These are phyloP conservation scores for Micromonas pusilla DNA, from an alignment of 139 green algal genomes.

Conservation along the genomic window DNA sequence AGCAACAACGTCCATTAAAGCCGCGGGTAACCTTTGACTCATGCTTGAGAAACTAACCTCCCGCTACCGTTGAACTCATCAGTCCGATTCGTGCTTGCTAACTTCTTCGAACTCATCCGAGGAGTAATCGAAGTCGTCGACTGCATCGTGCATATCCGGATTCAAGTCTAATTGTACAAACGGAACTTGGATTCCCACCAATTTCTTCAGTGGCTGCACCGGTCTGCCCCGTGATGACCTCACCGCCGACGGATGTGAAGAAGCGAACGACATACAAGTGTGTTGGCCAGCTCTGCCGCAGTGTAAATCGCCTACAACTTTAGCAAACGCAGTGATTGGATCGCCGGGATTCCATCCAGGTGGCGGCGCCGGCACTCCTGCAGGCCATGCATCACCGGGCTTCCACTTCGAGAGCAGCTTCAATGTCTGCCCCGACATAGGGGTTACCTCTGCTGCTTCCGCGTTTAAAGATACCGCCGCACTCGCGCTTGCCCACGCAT, in stretches of 20 bases:
- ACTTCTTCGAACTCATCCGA: too few species aligned
- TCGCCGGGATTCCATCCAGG: constrained; percentile 12
- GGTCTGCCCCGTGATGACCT: not conserved
- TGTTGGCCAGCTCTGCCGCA: not conserved
- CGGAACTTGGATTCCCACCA: not conserved
- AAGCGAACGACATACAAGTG: not conserved
- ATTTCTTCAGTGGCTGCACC: not conserved
- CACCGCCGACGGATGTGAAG: too few species aligned
- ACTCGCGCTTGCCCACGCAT: not conserved
- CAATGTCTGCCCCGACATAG: not conserved
- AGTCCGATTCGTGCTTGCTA: too few species aligned
- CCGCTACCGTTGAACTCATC: too few species aligned
- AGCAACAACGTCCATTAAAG: too few species aligned
- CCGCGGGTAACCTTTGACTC: too few species aligned
- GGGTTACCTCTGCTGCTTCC: not conserved
- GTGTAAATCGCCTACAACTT: not conserved
- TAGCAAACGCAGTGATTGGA: not conserved
- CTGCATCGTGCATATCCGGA: not conserved
- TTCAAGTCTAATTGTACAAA: constrained; percentile 7
- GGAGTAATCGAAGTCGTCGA: constrained; percentile 12
- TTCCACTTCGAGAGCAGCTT: not conserved
- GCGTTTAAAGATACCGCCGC: not conserved
- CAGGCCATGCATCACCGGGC: not conserved
- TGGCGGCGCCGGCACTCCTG: not conserved
- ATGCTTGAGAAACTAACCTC: too few species aligned